These are phyloP conservation scores for Adansonia grandidieri DNA, from an alignment of 441 rosid species.

Conservation along the genomic window DNA sequence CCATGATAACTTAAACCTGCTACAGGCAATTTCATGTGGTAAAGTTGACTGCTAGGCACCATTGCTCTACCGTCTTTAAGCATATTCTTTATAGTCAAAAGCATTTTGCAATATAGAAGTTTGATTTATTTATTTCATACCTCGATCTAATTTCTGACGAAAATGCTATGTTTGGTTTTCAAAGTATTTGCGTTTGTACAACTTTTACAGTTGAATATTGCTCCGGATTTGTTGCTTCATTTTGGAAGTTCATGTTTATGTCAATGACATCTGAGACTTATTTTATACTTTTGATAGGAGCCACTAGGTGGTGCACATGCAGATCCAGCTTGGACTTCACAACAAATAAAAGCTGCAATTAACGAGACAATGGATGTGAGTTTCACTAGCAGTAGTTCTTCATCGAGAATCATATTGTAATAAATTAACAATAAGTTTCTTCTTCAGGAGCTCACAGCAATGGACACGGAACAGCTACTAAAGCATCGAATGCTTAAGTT, in stretches of 20 bases:
- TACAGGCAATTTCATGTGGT: not conserved
- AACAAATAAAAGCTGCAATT: constrained; percentile 73
- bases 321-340: constrained; percentile 79
- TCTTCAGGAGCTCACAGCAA: constrained; percentile 62
- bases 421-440: constrained; percentile 7
- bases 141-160: constrained; percentile 3
- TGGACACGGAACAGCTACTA: constrained; percentile 64
- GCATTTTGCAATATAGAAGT: not conserved
- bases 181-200: not conserved
- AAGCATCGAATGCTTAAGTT: constrained; percentile 70
- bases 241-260: constrained; percentile 23
- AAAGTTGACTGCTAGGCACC: constrained; percentile 5
- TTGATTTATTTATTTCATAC: not conserved
- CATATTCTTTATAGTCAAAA: not conserved
- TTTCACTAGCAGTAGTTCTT: constrained; percentile 21
- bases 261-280: constrained; percentile 23
- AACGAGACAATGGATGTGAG: constrained; percentile 73
- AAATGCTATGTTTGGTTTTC: not conserved
- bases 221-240: constrained; percentile 25
- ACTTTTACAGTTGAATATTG: constrained; percentile 19
- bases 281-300: constrained; percentile 52
- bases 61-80: not conserved
- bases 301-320: constrained; percentile 96
- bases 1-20: not conserved
- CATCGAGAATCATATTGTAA: not conserved